phyloP scores from a whole-genome alignment of 73 alveolate species.

The Tetrahymena malaccensis region DNA sequence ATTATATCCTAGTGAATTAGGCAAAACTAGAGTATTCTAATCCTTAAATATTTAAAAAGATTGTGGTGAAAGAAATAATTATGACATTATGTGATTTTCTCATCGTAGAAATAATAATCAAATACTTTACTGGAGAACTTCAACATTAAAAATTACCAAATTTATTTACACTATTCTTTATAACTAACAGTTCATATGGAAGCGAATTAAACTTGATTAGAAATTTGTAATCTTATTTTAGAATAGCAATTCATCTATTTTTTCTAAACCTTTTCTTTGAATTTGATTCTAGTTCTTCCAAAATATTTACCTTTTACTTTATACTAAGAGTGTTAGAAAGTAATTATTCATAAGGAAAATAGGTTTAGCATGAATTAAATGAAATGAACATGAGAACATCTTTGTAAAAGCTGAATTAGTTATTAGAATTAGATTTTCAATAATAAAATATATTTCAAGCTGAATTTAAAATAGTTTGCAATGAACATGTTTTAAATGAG shows the following conservation, averaged over 20 bases:
- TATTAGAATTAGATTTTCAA: neutral
- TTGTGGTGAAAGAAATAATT: neutral
- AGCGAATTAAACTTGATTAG: neutral
- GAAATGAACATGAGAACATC: neutral
- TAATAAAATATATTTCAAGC: too few relatives aligned
- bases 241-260: neutral
- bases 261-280: neutral
- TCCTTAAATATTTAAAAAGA: neutral
- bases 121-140: neutral
- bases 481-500: neutral
- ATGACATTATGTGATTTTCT: neutral
- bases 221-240: neutral
- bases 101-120: neutral
- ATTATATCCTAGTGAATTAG: too few relatives aligned
- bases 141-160: neutral
- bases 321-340: neutral
- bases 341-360: neutral
- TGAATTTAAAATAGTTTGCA: too few relatives aligned
- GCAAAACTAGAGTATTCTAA: neutral
- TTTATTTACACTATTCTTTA: too few relatives aligned
- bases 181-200: neutral
- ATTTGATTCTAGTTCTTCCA: neutral
- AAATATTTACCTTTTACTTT: neutral
- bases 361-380: too few relatives aligned
- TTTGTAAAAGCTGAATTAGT: neutral